Base-by-base conservation (phyloP, 2,329 filamentous ascomycete species). In the Colletotrichum sp. region DNA sequence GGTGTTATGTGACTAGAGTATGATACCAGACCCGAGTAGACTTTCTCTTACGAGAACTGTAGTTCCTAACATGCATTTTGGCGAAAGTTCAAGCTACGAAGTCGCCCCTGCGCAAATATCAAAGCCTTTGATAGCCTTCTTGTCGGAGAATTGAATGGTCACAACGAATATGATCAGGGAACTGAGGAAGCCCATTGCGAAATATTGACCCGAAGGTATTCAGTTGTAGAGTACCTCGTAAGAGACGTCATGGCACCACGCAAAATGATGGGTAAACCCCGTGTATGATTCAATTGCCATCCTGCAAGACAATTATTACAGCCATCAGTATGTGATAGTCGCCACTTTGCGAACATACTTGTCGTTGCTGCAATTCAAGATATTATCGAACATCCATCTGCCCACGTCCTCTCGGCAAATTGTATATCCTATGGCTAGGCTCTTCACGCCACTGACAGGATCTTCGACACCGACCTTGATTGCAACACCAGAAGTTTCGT, bases 401-500 rank as follows among this genome's bases (percentile, higher is more conserved):
- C 87, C 87, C 6, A 86, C 85, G 73, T 87, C 86, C 75, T 84
- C 83, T 55, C 86, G 79, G 22, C 82, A 83, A 70, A 88, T 85
- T 32, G 79, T 82, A 74, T 87, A 88, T 8, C 87, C 87, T 12
- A 86, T 78, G 67, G 83, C 85, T 72, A 81, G 80, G n/a, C 79
- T 79, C 76, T 86, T 82, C 24, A 82, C 70, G 55, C 83, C 84
- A 59, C 71, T 80, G n/a, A 68, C 39, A 12, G 79, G 80, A 55
- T 84, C 83, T 80, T 86, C 84, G 22, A 85, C 71, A 28, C 81
- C 82, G 3, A 83, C 81, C 22, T 81, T 79, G 66, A 84, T 77
- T 36, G 71, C 57, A 64, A 75, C 62, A 2, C 80, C 77, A 24
- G 81, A 74, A 70, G 75, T 77, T 62, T 75, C 79, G 4, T 76